A percentile compares a stretch with the other conserved stretches of the same genome.
Conservation (phyloP, 441 rosid species). For the Populus trichocarpa region DNA sequence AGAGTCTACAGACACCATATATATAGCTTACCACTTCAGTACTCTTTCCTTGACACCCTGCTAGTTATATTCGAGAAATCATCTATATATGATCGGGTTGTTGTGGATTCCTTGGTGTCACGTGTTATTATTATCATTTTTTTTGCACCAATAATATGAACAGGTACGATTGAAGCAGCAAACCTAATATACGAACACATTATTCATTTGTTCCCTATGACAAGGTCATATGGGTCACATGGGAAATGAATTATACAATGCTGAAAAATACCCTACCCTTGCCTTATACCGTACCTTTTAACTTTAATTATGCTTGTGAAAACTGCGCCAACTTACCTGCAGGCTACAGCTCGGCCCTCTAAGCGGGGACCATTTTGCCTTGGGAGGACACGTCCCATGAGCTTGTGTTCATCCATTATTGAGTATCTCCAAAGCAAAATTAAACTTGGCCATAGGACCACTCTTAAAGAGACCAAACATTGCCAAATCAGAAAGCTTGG, state of each 20-base stretch:
- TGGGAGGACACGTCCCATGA: conserved; percentile 17
- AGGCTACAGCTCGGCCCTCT: conserved; percentile 15
- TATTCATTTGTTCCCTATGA: conserved; percentile 30
- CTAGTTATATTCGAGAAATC: background rate
- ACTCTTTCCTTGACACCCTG: background rate
- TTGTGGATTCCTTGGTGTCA: background rate
- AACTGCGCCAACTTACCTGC: background rate
- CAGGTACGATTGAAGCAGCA: conserved; percentile 21
- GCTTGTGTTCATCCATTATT: background rate
- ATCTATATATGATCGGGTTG: background rate
- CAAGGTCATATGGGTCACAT: conserved; percentile 30
- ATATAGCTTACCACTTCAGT: too few relatives aligned
- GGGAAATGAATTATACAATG: conserved; percentile 15
- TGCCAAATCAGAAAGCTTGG: background rate
- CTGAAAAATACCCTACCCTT: background rate
- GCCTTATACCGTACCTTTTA: background rate
- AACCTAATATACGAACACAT: conserved; percentile 24
- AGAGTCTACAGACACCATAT: too few relatives aligned
- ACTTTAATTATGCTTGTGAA: background rate
- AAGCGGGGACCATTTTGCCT: conserved; percentile 23
- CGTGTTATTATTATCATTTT: background rate
- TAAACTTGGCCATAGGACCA: conserved; percentile 9
- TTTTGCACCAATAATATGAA: conserved; percentile 12
- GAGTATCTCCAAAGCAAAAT: conserved; percentile 15
- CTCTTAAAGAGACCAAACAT: background rate